A percentile compares a stretch with the other conserved stretches of the same genome.
phyloP scores from a whole-genome alignment of 2,329 filamentous ascomycete species.

The Sordariomycetes sp. region DNA sequence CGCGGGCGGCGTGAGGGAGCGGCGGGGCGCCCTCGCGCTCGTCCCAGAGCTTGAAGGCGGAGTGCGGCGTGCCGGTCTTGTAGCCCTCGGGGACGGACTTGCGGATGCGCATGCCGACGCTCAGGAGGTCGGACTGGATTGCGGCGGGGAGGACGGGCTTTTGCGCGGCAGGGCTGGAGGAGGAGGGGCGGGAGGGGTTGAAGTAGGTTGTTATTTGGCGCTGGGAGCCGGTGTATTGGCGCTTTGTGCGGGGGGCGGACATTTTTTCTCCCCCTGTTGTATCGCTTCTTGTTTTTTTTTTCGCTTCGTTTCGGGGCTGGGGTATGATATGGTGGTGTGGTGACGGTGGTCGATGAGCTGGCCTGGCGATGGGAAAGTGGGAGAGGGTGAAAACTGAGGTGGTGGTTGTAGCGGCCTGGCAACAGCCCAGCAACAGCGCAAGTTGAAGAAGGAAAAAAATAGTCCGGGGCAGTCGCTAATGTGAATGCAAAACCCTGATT shows the following conservation, averaged over 20 bases:
- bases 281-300: not conserved
- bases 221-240: constrained; percentile 46
- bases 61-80: constrained; percentile 50
- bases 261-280: constrained; percentile 13
- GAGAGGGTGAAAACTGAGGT: not conserved
- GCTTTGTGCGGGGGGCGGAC: constrained; percentile 43
- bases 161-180: constrained; percentile 12
- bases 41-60: constrained; percentile 37
- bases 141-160: constrained; percentile 37
- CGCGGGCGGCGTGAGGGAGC: constrained; percentile 5
- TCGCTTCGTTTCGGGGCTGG: no score
- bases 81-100: constrained; percentile 92
- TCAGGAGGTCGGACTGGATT: constrained; percentile 73
- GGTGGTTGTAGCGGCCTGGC: not conserved
- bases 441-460: no score
- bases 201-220: constrained; percentile 55
- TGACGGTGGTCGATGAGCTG: not conserved
- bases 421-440: not conserved
- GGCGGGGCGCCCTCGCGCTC: constrained; percentile 12
- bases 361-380: not conserved
- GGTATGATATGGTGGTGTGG: not conserved
- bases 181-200: constrained; percentile 11
- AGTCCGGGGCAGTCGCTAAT: not conserved
- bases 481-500: no score
- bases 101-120: constrained; percentile 85